A percentile compares a stretch with the other conserved stretches of the same genome.
These are phyloP conservation scores for Dissophora globulifera DNA, from an alignment of 192 early-diverging fungal species.

Conservation along the genomic window DNA sequence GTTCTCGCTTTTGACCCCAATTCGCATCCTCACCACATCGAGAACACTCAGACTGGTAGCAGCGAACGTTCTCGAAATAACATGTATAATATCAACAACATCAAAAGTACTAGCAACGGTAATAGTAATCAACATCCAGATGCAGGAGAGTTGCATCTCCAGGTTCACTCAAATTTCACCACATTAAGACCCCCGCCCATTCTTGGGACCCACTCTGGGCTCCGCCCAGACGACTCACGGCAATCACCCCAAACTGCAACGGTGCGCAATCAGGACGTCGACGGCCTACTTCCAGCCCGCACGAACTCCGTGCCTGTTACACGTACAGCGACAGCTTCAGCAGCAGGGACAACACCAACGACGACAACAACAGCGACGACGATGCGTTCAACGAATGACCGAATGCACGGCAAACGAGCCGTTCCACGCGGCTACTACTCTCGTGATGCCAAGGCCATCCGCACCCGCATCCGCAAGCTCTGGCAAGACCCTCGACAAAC, in stretches of 20 bases:
- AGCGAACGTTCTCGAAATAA: neutral
- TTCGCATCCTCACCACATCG: constrained; percentile 2
- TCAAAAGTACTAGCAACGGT: constrained; percentile 23
- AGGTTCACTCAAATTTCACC: constrained; percentile 2
- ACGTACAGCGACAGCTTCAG: neutral
- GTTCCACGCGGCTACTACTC: constrained; percentile 10
- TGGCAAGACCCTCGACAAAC: constrained; percentile 34
- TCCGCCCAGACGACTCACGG: neutral
- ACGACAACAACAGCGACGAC: neutral
- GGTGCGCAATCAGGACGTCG: no score
- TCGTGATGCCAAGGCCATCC: constrained; percentile 20
- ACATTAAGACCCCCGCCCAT: neutral
- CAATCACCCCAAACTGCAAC: neutral
- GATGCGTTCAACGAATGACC: neutral
- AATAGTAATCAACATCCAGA: constrained; percentile 13
- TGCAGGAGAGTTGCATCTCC: constrained; percentile 1
- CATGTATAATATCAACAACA: neutral
- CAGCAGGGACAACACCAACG: neutral
- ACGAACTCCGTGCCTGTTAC: neutral
- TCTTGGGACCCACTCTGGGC: constrained; percentile 2
- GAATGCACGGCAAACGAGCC: neutral
- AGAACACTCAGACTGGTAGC: neutral
- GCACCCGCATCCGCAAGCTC: constrained; percentile 28
- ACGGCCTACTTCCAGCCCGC: constrained; percentile 1
- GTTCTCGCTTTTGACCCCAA: neutral